A percentile compares a stretch with the other conserved stretches of the same genome.
These are phyloP conservation scores for Trifolium pratense DNA, from an alignment of 306 rosid species.

Conservation along the genomic window DNA sequence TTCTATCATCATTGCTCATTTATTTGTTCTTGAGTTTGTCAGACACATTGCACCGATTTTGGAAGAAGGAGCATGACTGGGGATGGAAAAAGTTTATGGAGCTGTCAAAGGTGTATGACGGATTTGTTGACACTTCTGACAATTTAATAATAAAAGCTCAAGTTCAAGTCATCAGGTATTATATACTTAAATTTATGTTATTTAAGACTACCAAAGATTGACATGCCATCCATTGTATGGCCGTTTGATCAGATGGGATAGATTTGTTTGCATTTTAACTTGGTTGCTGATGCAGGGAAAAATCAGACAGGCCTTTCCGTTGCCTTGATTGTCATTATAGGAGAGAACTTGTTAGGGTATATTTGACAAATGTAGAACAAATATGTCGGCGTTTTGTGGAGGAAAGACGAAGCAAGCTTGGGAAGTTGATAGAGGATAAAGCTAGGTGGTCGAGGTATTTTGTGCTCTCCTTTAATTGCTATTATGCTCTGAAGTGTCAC, in stretches of 20 bases:
- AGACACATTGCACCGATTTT: slow-evolving; percentile 98
- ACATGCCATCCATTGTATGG: background rate
- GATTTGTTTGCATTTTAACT: background rate
- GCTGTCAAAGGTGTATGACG: slow-evolving; percentile 91
- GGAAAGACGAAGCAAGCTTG: slow-evolving; percentile 91
- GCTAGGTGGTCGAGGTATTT: slow-evolving; percentile 96
- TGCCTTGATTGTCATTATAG: slow-evolving; percentile 98
- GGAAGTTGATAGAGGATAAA: slow-evolving; percentile 91
- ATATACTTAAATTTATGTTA: slow-evolving; percentile 33
- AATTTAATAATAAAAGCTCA: slow-evolving; percentile 96
- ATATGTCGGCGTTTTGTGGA: slow-evolving; percentile 98
- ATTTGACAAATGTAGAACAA: slow-evolving; percentile 96
- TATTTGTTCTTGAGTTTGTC: slow-evolving; percentile 44
- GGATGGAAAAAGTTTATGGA: slow-evolving; percentile 99
- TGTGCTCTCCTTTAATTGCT: slow-evolving; percentile 30
- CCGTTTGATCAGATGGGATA: background rate
- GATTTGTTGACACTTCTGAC: slow-evolving; percentile 93
- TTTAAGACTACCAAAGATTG: slow-evolving; percentile 12
- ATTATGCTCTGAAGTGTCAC: slow-evolving; percentile 29
- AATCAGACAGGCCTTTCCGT: slow-evolving; percentile 92
- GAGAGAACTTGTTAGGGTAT: slow-evolving; percentile 99
- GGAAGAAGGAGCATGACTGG: slow-evolving; percentile 99
- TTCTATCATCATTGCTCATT: slow-evolving; percentile 21
- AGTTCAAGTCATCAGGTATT: slow-evolving; percentile 98
- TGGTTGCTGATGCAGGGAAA: slow-evolving; percentile 72